Percentiles rank a stretch among this genome's conserved stretches.
Evolutionary conservation across 305 asterid genomes (phyloP).

Genomic region (Stenogyne calaminthoides): DNA sequence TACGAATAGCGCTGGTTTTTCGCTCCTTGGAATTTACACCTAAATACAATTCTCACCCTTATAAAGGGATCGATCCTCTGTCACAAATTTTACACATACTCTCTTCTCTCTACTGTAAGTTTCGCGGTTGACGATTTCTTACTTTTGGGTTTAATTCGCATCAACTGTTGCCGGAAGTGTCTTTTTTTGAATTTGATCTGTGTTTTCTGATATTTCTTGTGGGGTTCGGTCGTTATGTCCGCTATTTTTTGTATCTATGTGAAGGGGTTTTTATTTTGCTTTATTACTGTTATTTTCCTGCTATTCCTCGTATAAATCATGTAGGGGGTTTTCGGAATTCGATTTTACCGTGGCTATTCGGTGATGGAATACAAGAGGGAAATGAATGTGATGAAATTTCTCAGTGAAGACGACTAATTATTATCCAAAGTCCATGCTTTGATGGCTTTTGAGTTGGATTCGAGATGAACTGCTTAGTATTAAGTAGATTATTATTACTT

Average conservation of each 20-base stretch:
- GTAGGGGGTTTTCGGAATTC: not conserved
- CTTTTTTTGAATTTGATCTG: constrained; percentile 1
- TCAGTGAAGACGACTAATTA: not conserved
- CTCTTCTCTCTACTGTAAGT: constrained; percentile 27
- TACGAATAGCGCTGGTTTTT: no score
- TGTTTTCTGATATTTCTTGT: constrained; percentile 3
- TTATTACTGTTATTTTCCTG: not conserved
- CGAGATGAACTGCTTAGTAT: not conserved
- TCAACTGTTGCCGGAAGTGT: not conserved
- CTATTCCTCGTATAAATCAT: not conserved
- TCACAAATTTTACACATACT: not conserved
- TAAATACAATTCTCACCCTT: no score
- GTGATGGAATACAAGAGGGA: not conserved
- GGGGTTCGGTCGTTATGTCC: not conserved
- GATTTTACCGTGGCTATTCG: constrained; percentile 3
- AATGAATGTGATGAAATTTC: not conserved
- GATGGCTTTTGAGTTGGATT: not conserved
- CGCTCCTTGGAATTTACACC: not conserved
- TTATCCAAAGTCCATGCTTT: not conserved
- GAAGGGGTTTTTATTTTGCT: not conserved
- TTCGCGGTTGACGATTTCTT: not conserved
- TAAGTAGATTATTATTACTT: not conserved
- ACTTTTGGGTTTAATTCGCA: not conserved
- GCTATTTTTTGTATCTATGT: no score
- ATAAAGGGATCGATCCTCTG: not conserved